These are phyloP conservation scores for Lactarius trivialis DNA, from an alignment of 768 basidiomycete species.

Conservation along the genomic window DNA sequence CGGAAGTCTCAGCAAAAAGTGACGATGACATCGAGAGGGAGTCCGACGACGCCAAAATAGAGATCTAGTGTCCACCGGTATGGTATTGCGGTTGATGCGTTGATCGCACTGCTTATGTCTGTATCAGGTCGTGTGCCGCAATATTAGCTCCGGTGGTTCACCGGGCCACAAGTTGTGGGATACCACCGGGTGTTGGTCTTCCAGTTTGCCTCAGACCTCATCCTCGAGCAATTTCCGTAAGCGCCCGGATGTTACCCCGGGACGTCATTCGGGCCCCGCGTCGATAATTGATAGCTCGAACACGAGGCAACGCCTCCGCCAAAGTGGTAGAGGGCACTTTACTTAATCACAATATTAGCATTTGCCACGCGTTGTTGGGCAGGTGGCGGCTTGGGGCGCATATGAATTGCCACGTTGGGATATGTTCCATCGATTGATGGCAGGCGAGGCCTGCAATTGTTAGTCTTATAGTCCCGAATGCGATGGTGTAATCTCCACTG, in stretches of 20 bases:
- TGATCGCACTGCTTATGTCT: neutral
- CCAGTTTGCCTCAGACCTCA: neutral
- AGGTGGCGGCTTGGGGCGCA: slow-evolving; percentile 6
- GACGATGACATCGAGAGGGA: slow-evolving; percentile 22
- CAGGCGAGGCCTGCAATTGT: neutral
- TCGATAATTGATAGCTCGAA: neutral
- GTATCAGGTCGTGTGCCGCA: neutral
- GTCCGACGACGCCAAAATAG: slow-evolving; percentile 38
- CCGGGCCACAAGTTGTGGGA: neutral
- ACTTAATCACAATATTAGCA: slow-evolving; percentile 11
- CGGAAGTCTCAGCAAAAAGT: slow-evolving; percentile 3
- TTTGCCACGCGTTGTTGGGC: neutral
- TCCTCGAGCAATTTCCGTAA: neutral
- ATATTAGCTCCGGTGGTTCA: neutral
- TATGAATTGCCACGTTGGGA: neutral
- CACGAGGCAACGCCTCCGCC: slow-evolving; percentile 4
- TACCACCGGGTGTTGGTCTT: neutral
- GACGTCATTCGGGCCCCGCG: neutral
- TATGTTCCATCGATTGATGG: slow-evolving; percentile 18
- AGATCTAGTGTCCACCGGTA: slow-evolving; percentile 31
- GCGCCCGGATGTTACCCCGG: neutral
- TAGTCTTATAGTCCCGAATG: neutral
- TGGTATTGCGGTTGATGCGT: neutral
- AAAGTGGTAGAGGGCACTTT: neutral
- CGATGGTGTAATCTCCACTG: neutral